Base-by-base conservation (phyloP, 805 yeast species). In the Saccharomycopsis olivae region DNA sequence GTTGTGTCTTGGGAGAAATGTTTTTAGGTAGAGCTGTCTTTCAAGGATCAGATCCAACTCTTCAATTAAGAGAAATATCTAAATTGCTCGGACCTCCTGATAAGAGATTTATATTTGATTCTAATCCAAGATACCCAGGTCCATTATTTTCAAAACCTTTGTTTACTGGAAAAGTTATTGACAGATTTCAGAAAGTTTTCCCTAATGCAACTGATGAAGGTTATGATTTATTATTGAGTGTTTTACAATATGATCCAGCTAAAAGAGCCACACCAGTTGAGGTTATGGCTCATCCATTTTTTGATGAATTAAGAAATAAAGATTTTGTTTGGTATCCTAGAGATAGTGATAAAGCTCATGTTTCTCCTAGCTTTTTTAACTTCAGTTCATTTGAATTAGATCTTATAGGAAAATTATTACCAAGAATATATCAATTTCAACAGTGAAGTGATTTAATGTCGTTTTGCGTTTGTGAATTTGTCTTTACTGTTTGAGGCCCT, bases 1-100 rank as follows among this genome's bases (percentile, higher is more conserved):
- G 97, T 1, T 89, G 98, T 64, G 95, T 92, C 27, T 64, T 92
- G 45, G 96, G 96, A 11, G 98, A 92, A 61, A 78, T 92, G 84
- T 69, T 81, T 41, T 70, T 87, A 47, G 96, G 96, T 13, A 78
- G 75, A 55, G 95, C 97, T 1, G 75, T 92, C n/a, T 92, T 92
- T 64, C 95, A 88, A 60, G 97, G 98, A 34, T 84, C 78, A 51
- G 80, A 83, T 46, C 95, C 95, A 38, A 72, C 79, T 55, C 69
- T 85, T 47, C 98, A 92, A 60, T 66, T 92, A 47, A 78, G 89
- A 49, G 94, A 89, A 55, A 87, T 92, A 46, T 78, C 94, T 29
- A 87, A 89, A 59, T 63, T 87, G 33, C 66, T 89, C 51, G 98
- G 98, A 1, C 89, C 94, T 3, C 97, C 97, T 4, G 77, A 69